Evolutionary conservation across 1,284 basidiomycete genomes (phyloP).

Genomic region (Apiotrichum sp.): DNA sequence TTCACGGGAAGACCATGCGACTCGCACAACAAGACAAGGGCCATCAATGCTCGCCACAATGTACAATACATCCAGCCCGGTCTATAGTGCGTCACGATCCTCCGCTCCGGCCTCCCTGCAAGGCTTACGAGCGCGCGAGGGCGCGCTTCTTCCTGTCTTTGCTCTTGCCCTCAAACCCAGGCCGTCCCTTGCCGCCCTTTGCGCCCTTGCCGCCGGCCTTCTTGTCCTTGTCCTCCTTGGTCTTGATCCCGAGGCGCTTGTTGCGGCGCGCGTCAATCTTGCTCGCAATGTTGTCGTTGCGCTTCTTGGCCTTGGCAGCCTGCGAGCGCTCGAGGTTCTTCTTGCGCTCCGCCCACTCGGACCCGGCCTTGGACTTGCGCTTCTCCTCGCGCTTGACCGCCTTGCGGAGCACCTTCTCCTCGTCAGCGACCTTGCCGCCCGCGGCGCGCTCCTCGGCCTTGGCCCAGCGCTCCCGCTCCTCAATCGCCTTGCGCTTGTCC

Average conservation of each 20-base stretch:
- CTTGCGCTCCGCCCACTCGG: conserved; percentile 80
- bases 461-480: conserved; percentile 76
- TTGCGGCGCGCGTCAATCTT: conserved; percentile 71
- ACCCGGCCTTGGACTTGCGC: conserved; percentile 72
- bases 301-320: conserved; percentile 78
- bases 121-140: too few species aligned
- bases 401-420: conserved; percentile 75
- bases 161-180: conserved; percentile 36
- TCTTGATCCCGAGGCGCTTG: conserved; percentile 60
- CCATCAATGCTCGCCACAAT: not conserved
- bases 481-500: conserved; percentile 67
- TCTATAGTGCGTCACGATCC: not conserved
- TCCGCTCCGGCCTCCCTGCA: too few species aligned
- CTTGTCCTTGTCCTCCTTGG: conserved; percentile 43
- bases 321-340: conserved; percentile 63
- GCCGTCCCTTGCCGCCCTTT: conserved; percentile 14
- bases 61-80: conserved; percentile 3
- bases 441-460: conserved; percentile 77
- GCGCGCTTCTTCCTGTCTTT: conserved; percentile 14
- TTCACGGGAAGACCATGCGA: too few species aligned
- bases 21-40: too few species aligned
- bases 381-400: conserved; percentile 85
- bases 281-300: conserved; percentile 76
- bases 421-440: conserved; percentile 80
- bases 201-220: conserved; percentile 7